Conservation (phyloP, 2,329 filamentous ascomycete genomes). For the Chaetomiaceae sp. region DNA sequence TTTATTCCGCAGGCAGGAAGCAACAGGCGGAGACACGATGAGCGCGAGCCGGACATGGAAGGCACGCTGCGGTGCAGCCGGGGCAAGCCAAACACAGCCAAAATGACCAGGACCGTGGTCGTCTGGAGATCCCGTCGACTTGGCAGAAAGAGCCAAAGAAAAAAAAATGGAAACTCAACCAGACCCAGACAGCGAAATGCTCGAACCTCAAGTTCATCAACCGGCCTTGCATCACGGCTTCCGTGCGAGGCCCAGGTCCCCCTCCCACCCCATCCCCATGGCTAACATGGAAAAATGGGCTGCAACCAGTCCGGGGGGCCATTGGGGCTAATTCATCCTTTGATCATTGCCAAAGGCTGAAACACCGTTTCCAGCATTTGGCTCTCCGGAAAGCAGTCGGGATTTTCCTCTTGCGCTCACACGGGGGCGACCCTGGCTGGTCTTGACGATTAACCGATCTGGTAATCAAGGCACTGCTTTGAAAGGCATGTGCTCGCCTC, state of each 20-base stretch:
- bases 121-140: neutral
- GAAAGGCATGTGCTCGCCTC: conserved; percentile 17
- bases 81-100: neutral
- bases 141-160: neutral
- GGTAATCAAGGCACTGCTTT: conserved; percentile 18
- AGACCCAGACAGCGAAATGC: conserved; percentile 7
- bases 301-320: conserved; percentile 18
- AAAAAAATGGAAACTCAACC: neutral
- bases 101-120: conserved; percentile 2
- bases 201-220: conserved; percentile 7
- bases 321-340: conserved; percentile 29
- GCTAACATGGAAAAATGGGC: conserved; percentile 28
- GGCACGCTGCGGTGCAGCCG: conserved; percentile 15
- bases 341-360: conserved; percentile 29
- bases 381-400: conserved; percentile 24
- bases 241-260: conserved; percentile 14
- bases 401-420: conserved; percentile 23
- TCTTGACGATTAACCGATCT: conserved; percentile 27
- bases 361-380: conserved; percentile 26
- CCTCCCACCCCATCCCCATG: too few relatives aligned
- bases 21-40: conserved; percentile 22
- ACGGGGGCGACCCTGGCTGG: conserved; percentile 12
- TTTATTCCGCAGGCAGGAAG: conserved; percentile 23
- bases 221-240: conserved; percentile 13
- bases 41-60: conserved; percentile 26